phyloP scores from a whole-genome alignment of 2,329 filamentous ascomycete species.

The Neonectria coccinea region DNA sequence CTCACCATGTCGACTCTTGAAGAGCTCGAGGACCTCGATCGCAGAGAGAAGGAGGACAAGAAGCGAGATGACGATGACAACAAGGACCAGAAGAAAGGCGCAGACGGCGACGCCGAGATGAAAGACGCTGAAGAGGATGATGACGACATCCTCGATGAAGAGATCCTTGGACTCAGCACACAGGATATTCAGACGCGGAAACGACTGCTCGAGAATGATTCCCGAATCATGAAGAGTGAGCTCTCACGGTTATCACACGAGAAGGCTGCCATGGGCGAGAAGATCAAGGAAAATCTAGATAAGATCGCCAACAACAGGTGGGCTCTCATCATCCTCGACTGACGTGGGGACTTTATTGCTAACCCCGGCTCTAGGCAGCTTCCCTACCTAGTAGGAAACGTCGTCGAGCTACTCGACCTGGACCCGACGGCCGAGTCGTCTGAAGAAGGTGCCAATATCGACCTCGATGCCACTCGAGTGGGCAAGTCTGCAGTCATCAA shows the following conservation, averaged over 20 bases:
- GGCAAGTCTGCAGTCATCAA: slow-evolving; percentile 99
- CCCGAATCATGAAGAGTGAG: slow-evolving; percentile 98
- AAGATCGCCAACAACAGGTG: slow-evolving; percentile 99
- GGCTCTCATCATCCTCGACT: slow-evolving; percentile 40
- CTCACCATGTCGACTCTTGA: slow-evolving; percentile 86
- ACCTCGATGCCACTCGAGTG: slow-evolving; percentile 94
- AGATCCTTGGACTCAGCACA: slow-evolving; percentile 93
- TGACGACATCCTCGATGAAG: slow-evolving; percentile 88
- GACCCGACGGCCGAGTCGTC: slow-evolving; percentile 96
- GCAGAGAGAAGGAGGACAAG: slow-evolving; percentile 80
- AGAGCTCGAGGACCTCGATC: slow-evolving; percentile 90
- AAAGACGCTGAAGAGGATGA: slow-evolving; percentile 81
- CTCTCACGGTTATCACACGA: slow-evolving; percentile 94
- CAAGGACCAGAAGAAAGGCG: slow-evolving; percentile 57
- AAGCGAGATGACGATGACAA: slow-evolving; percentile 51
- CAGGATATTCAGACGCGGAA: slow-evolving; percentile 92
- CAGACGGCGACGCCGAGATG: slow-evolving; percentile 88
- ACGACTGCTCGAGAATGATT: slow-evolving; percentile 95
- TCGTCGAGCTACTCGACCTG: slow-evolving; percentile 95
- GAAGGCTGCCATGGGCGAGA: slow-evolving; percentile 95
- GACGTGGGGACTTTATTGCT: slow-evolving; percentile 11
- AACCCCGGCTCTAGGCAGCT: slow-evolving; percentile 75
- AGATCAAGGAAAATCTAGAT: slow-evolving; percentile 98
- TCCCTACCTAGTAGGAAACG: slow-evolving; percentile 97
- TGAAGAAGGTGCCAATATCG: slow-evolving; percentile 98